A percentile compares a stretch with the other conserved stretches of the same genome.
Evolutionary conservation across 495 filamentous ascomycete species (phyloP).

Genomic region (Baudoinia panamericana): DNA sequence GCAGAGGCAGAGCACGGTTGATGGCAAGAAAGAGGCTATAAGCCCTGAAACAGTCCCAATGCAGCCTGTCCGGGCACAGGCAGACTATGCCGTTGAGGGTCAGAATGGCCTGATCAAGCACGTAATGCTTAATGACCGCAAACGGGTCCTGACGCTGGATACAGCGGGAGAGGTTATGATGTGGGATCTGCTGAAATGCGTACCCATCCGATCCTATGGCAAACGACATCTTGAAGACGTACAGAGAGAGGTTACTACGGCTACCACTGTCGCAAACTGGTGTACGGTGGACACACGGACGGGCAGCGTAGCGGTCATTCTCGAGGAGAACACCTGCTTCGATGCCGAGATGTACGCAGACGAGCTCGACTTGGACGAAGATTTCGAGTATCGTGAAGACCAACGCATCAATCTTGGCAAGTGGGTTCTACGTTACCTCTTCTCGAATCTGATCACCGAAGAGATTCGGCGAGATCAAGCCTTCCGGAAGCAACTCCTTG

Average conservation of each 20-base stretch:
- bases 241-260: constrained; percentile 71
- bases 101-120: constrained; percentile 94
- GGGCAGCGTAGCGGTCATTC: constrained; percentile 72
- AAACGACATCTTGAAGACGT: constrained; percentile 91
- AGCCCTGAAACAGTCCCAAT: constrained; percentile 6
- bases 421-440: constrained; percentile 90
- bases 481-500: constrained; percentile 52
- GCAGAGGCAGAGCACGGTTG: constrained; percentile 1
- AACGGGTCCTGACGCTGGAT: constrained; percentile 78
- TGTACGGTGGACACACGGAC: constrained; percentile 89
- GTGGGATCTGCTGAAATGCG: constrained; percentile 81
- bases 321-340: constrained; percentile 93
- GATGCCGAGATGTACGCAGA: constrained; percentile 97
- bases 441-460: constrained; percentile 77
- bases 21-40: constrained; percentile 5
- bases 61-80: constrained; percentile 31
- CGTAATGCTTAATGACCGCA: constrained; percentile 78
- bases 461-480: constrained; percentile 68
- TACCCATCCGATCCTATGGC: constrained; percentile 73
- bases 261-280: constrained; percentile 85
- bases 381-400: constrained; percentile 73
- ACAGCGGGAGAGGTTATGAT: constrained; percentile 92
- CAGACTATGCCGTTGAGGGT: constrained; percentile 80
- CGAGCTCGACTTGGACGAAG: constrained; percentile 58
- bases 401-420: constrained; percentile 96